These are phyloP conservation scores for Pichia nanzhaoensis DNA, from an alignment of 805 yeast species.

Conservation along the genomic window DNA sequence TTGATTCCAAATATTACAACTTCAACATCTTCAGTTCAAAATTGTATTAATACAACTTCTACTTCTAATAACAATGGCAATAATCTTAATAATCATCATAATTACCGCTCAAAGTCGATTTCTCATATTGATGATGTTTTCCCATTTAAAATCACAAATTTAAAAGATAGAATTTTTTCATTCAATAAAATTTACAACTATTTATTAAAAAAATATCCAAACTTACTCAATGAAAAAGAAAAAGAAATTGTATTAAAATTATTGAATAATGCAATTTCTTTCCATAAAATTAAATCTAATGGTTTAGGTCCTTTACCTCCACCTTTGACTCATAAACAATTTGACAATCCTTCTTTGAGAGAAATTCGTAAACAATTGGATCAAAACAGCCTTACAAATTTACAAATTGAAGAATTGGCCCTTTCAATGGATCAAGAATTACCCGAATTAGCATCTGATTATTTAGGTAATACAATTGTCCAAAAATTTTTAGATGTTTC, in stretches of 20 bases:
- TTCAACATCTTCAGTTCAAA: constrained; percentile 3
- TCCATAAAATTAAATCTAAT: constrained; percentile 38
- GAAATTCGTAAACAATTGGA: constrained; percentile 77
- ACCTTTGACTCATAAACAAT: constrained; percentile 56
- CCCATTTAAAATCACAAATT: constrained; percentile 14
- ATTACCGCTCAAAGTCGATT: constrained; percentile 1
- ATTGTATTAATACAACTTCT: background rate
- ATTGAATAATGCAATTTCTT: constrained; percentile 37
- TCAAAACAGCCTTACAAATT: constrained; percentile 41
- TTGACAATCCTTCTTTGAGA: constrained; percentile 82
- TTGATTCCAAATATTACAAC: constrained; percentile 2
- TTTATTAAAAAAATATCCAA: constrained; percentile 1
- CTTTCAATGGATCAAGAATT: constrained; percentile 80
- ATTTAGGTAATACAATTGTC: constrained; percentile 91
- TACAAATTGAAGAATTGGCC: constrained; percentile 76
- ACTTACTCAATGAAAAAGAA: constrained; percentile 3
- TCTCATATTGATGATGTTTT: constrained; percentile 8
- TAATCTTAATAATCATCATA: constrained; percentile 1
- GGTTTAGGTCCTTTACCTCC: constrained; percentile 75
- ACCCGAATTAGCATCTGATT: constrained; percentile 87
- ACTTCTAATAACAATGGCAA: constrained; percentile 1
- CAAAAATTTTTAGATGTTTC: constrained; percentile 79
- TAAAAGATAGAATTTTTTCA: constrained; percentile 19
- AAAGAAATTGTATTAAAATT: constrained; percentile 37
- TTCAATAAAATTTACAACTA: constrained; percentile 14